Evolutionary conservation across 306 rosid species (phyloP).

Genomic region (Mucuna pruriens): DNA sequence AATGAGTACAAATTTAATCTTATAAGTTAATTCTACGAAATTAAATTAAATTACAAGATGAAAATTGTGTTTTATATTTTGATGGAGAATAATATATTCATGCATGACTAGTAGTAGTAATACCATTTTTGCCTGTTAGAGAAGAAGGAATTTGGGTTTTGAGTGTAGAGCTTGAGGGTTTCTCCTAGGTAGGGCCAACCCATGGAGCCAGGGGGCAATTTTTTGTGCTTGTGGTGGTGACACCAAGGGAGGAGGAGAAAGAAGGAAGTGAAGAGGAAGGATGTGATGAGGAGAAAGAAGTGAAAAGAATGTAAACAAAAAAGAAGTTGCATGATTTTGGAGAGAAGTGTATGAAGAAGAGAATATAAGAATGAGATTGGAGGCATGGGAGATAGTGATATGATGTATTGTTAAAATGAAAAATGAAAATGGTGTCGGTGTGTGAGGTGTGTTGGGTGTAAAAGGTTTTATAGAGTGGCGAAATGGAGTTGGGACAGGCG

Average conservation of each 20-base stretch:
- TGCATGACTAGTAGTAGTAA: not conserved
- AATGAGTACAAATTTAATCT: too few species aligned
- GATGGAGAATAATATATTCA: too few species aligned
- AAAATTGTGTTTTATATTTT: too few species aligned
- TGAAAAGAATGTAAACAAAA: not conserved
- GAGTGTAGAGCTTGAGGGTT: slow-evolving; percentile 74
- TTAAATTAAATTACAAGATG: too few species aligned
- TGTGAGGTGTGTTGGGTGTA: slow-evolving; percentile 1
- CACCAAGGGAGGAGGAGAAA: slow-evolving; percentile 52
- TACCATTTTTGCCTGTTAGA: slow-evolving; percentile 62
- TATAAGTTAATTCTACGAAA: too few species aligned
- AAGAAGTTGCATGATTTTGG: slow-evolving; percentile 32
- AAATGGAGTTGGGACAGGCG: slow-evolving; percentile 51
- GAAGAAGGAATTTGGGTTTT: slow-evolving; percentile 84
- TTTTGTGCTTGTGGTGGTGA: slow-evolving; percentile 41
- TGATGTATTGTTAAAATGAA: not conserved
- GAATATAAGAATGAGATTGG: not conserved
- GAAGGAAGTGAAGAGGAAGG: slow-evolving; percentile 23
- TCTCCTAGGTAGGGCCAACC: slow-evolving; percentile 94
- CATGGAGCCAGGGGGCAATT: slow-evolving; percentile 89
- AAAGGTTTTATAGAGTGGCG: slow-evolving; percentile 50
- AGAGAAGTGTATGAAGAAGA: not conserved
- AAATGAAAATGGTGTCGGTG: not conserved
- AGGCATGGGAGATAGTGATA: slow-evolving; percentile 16
- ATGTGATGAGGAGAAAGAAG: not conserved